Conservation (phyloP, 2,329 filamentous ascomycete species). For the Chaetomium strumarium region DNA sequence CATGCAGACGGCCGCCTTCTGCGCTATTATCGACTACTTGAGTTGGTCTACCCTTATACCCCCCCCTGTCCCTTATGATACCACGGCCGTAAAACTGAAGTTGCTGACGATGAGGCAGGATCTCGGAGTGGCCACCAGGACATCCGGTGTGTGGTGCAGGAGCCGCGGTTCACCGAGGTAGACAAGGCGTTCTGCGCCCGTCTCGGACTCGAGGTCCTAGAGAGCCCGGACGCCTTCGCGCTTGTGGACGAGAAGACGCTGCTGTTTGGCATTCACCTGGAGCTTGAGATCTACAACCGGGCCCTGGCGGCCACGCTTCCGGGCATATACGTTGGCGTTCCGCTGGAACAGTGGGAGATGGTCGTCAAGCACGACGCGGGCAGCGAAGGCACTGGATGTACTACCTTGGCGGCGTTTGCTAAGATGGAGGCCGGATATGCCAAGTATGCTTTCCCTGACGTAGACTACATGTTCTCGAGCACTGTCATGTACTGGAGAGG, state of each 20-base stretch:
- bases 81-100: not conserved
- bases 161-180: slow-evolving; percentile 44
- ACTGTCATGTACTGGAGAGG: slow-evolving; percentile 22
- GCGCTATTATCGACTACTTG: slow-evolving; percentile 40
- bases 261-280: slow-evolving; percentile 58
- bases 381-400: too few relatives aligned
- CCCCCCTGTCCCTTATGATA: not conserved
- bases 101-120: slow-evolving; percentile 19
- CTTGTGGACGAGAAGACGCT: slow-evolving; percentile 44
- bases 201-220: slow-evolving; percentile 48
- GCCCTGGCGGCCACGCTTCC: slow-evolving; percentile 44
- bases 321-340: slow-evolving; percentile 53
- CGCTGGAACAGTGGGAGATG: slow-evolving; percentile 44
- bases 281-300: slow-evolving; percentile 46
- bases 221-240: slow-evolving; percentile 48
- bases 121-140: slow-evolving; percentile 18
- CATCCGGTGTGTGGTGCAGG: slow-evolving; percentile 48
- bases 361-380: slow-evolving; percentile 9
- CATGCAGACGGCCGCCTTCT: slow-evolving; percentile 49
- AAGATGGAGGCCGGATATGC: slow-evolving; percentile 18
- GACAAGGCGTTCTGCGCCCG: slow-evolving; percentile 48
- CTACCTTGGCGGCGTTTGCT: slow-evolving; percentile 12
- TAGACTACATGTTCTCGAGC: slow-evolving; percentile 25
- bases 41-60: slow-evolving; percentile 31
- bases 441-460: slow-evolving; percentile 22